phyloP scores from a whole-genome alignment of 768 basidiomycete species.

The Paxillus involutus region DNA sequence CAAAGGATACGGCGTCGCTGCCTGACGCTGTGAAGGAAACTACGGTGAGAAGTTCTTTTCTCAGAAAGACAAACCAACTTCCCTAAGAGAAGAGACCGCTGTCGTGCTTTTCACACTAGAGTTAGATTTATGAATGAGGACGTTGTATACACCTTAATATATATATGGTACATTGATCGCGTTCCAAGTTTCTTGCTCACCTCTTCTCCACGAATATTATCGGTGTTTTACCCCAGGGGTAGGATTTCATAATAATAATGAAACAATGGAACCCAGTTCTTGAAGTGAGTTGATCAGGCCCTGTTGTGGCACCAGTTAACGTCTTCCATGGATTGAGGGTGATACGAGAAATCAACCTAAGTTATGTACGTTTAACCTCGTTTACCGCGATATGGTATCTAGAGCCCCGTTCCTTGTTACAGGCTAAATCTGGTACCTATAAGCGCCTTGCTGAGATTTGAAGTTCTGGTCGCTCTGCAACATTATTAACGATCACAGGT shows the following conservation, averaged over 20 bases:
- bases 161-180: neutral
- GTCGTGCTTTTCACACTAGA: slow-evolving; percentile 1
- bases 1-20: neutral
- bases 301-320: neutral
- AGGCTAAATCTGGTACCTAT: slow-evolving; percentile 7
- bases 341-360: slow-evolving; percentile 7
- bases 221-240: slow-evolving; percentile 11
- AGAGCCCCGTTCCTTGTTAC: slow-evolving; percentile 4
- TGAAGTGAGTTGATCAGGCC: slow-evolving; percentile 3
- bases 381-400: slow-evolving; percentile 21
- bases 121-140: too few species aligned
- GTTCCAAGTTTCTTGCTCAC: slow-evolving; percentile 11
- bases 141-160: slow-evolving; percentile 1
- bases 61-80: slow-evolving; percentile 11
- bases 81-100: slow-evolving; percentile 7
- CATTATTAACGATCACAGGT: slow-evolving; percentile 14
- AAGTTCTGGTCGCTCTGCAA: slow-evolving; percentile 2
- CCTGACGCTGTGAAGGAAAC: neutral
- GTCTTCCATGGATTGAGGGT: slow-evolving; percentile 16
- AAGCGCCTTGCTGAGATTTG: slow-evolving; percentile 5
- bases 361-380: slow-evolving; percentile 3
- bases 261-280: slow-evolving; percentile 22
- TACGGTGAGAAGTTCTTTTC: slow-evolving; percentile 8
- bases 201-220: slow-evolving; percentile 10
- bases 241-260: slow-evolving; percentile 28